Conservation (phyloP, 208 protist species). For the Acanthamoeba triangularis region DNA sequence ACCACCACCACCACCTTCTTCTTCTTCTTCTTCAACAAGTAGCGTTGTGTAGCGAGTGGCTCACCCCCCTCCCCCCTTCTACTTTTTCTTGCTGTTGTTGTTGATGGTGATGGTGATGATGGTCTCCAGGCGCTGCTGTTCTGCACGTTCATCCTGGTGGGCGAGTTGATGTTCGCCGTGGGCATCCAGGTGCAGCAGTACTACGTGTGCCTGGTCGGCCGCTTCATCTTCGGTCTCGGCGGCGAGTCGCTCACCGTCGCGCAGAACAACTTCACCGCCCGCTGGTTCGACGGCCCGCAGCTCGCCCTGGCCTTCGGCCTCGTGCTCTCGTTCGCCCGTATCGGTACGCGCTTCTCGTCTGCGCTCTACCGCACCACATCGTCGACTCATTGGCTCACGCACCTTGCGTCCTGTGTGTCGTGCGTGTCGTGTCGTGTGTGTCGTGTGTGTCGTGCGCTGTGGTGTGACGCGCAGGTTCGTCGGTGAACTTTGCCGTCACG, state of each 20-base stretch:
- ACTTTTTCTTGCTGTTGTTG: neutral
- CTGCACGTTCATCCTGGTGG: constrained; percentile 89
- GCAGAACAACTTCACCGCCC: constrained; percentile 95
- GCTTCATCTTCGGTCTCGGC: constrained; percentile 94
- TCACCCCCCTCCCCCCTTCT: neutral
- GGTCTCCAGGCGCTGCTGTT: constrained; percentile 93
- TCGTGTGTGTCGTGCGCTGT: neutral
- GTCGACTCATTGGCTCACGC: too few relatives aligned
- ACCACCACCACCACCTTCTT: neutral
- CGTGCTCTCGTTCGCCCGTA: constrained; percentile 94
- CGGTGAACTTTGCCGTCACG: constrained; percentile 95
- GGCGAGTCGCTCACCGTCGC: constrained; percentile 93
- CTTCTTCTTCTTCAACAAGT: neutral
- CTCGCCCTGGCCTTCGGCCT: constrained; percentile 96
- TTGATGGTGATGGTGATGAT: neutral
- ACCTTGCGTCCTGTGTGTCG: neutral
- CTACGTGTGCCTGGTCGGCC: constrained; percentile 91
- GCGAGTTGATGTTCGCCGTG: constrained; percentile 91
- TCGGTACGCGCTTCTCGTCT: constrained; percentile 78
- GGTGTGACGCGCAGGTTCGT: constrained; percentile 83
- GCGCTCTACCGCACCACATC: too few relatives aligned
- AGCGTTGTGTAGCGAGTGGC: neutral
- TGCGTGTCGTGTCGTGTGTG: neutral
- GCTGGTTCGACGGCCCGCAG: constrained; percentile 93
- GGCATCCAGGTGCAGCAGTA: constrained; percentile 88